Evolutionary conservation across 257 asterid species (phyloP), one percentile per base, ranked within the genome.

Genomic region (Penstemon eatonii): DNA sequence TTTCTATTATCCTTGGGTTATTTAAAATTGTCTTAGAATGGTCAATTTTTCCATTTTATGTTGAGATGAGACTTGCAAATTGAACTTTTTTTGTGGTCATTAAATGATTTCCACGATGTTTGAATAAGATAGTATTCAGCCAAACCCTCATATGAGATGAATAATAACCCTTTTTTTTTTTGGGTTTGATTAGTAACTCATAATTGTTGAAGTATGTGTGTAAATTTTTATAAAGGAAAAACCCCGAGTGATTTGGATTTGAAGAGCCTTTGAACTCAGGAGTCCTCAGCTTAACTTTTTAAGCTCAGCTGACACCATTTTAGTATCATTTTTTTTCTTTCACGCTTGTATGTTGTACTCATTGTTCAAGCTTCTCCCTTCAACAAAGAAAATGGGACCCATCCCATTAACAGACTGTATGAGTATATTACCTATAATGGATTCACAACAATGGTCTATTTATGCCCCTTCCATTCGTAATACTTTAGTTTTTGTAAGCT

Each of bases 21-120:
- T 56, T 53, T 51, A 67, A 64, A 50, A 42, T n/a, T 15, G 44
- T 59, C 36, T 58, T 74, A 38, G 66, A 25, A 47, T 51, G 57
- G 63, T 45, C 12, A 75, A 38, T 50, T 38, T 71, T 45, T 33
- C 52, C 46, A 50, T 62, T 40, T 25, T 25, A 15, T 67, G 55
- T 52, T 75, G 62, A 69, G 63, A 54, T 52, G 52, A 33, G 44
- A 51, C 63, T 47, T 62, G 19, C 57, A 47, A 67, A 56, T 67
- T 41, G 13, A 18, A 60, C 47, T 15, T 13, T 40, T 59, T 12
- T 8, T 33, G 36, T 47, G 57, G 55, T 60, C 33, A 39, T 51
- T 63, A 40, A 9, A 36, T 43, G 13, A 25, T 47, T 47, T 58
- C 45, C 19, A 11, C 1, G 54, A 6, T 51, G 46, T 56, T 57